A percentile compares a stretch with the other conserved stretches of the same genome.
These are phyloP conservation scores for Populus euphratica DNA, from an alignment of 345 rosid genomes.

Conservation along the genomic window DNA sequence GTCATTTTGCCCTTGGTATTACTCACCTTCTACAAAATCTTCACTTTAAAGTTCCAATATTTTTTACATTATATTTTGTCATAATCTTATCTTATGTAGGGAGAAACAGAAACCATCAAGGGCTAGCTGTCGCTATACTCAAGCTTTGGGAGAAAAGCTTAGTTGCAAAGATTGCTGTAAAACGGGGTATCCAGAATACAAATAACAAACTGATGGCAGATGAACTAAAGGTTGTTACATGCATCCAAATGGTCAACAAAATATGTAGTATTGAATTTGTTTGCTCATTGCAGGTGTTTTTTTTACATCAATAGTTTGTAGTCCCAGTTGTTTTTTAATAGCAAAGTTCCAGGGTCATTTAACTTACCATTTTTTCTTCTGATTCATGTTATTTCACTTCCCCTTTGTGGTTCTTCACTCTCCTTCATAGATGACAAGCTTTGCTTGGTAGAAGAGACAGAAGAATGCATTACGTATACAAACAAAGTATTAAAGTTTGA, in stretches of 20 bases:
- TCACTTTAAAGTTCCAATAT: conserved; percentile 9
- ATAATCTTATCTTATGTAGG: conserved; percentile 46
- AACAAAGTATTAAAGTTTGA: not conserved
- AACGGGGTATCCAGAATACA: conserved; percentile 95
- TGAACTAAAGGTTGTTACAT: conserved; percentile 72
- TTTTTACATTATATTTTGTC: conserved; percentile 13
- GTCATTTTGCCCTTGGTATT: conserved; percentile 97
- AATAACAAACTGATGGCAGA: conserved; percentile 97
- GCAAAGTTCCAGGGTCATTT: not conserved
- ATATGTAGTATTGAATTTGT: not conserved
- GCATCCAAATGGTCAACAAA: not conserved
- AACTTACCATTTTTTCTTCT: not conserved
- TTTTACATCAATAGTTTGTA: not conserved
- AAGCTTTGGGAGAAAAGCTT: conserved; percentile 93
- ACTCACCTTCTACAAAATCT: conserved; percentile 12
- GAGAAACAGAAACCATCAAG: conserved; percentile 95
- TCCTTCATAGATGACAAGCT: too few species aligned
- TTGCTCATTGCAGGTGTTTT: not conserved
- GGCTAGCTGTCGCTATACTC: conserved; percentile 80
- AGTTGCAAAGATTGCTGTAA: conserved; percentile 83
- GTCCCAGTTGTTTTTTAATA: not conserved
- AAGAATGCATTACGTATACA: not conserved
- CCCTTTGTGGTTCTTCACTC: too few species aligned
- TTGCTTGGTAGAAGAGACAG: not conserved
- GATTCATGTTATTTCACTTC: not conserved